phyloP scores from a whole-genome alignment of 139 green algal species.

The Chlorella sp. region DNA sequence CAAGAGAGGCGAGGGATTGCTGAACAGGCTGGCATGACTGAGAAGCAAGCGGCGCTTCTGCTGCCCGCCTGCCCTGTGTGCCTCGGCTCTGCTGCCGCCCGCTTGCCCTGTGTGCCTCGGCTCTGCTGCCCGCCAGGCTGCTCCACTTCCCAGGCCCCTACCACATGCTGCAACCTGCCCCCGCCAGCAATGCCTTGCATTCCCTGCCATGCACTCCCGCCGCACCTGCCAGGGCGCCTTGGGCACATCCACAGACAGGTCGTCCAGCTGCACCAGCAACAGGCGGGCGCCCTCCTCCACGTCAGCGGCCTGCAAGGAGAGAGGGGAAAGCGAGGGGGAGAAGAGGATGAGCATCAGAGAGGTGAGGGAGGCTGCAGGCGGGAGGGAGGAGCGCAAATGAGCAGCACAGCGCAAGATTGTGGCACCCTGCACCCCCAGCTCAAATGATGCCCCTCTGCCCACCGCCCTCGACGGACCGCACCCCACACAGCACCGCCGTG shows the following conservation, averaged over 20 bases:
- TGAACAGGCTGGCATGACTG: too few relatives aligned
- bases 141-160: background rate
- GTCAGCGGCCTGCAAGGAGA: background rate
- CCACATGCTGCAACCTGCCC: background rate
- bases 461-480: too few relatives aligned
- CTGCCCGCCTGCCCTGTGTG: background rate
- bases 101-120: too few relatives aligned
- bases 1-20: background rate
- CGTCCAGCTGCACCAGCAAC: conserved; percentile 43
- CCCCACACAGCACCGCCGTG: background rate
- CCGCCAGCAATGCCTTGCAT: too few relatives aligned
- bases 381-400: background rate
- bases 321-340: background rate
- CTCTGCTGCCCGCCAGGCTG: too few relatives aligned
- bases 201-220: background rate
- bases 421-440: too few relatives aligned
- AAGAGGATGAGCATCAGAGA: background rate
- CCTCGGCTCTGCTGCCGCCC: background rate
- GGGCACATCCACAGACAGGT: conserved; percentile 49
- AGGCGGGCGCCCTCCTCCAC: conserved; percentile 19
- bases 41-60: background rate
- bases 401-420: background rate
- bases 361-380: background rate
- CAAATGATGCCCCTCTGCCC: too few relatives aligned
- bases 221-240: conserved; percentile 46